phyloP scores from a whole-genome alignment of 306 rosid species.

The Vachellia pachyceras region DNA sequence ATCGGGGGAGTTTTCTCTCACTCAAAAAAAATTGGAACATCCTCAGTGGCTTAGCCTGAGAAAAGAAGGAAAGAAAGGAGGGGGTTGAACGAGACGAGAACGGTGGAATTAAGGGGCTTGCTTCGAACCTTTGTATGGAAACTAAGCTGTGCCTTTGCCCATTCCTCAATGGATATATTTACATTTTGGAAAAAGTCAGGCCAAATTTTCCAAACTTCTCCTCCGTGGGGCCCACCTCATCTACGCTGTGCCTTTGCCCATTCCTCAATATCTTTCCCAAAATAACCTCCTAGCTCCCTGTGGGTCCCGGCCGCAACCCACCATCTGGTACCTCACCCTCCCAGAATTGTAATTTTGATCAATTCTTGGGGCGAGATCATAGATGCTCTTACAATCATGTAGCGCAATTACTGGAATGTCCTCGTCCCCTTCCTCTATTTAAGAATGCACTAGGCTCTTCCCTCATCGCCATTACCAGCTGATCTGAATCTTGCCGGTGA shows the following conservation, averaged over 20 bases:
- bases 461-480: conserved; percentile 34
- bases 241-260: not conserved
- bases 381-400: not conserved
- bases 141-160: too few species aligned
- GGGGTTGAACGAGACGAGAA: too few species aligned
- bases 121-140: too few species aligned
- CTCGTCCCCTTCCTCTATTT: conserved; percentile 46
- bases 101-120: too few species aligned
- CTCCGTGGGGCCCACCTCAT: not conserved
- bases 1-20: too few species aligned
- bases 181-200: too few species aligned
- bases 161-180: too few species aligned
- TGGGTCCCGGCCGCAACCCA: conserved; percentile 31
- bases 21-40: too few species aligned
- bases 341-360: not conserved
- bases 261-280: not conserved
- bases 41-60: too few species aligned
- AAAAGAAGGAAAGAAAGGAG: too few species aligned
- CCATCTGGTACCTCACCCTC: not conserved
- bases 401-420: conserved; percentile 30
- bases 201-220: too few species aligned
- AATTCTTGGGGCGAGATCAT: conserved; percentile 34
- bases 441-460: not conserved
- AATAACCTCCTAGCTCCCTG: not conserved
- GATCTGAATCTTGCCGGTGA: not conserved